phyloP scores from a whole-genome alignment of 768 basidiomycete genomes.

The Crepidotus variabilis region DNA sequence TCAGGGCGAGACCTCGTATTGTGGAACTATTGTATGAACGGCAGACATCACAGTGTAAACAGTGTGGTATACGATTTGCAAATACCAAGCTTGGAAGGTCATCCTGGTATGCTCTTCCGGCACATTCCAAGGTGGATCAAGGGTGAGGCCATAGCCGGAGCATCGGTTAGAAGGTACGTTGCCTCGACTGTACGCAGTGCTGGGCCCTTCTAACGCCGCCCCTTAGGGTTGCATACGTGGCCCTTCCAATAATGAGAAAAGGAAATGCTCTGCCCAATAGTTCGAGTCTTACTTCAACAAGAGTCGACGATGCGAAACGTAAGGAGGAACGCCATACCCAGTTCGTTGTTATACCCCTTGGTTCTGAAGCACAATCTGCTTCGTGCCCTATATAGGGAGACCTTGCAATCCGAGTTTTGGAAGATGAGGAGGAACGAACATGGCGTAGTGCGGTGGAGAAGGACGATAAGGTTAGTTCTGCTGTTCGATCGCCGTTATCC shows the following conservation, averaged over 20 bases:
- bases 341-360: slow-evolving; percentile 86
- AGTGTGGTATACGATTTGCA: slow-evolving; percentile 87
- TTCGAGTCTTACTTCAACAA: slow-evolving; percentile 42
- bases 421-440: slow-evolving; percentile 98
- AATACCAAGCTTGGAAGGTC: slow-evolving; percentile 67
- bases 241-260: slow-evolving; percentile 52
- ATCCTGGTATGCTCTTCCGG: slow-evolving; percentile 95
- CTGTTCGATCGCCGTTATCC: background rate
- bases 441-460: slow-evolving; percentile 89
- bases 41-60: slow-evolving; percentile 83
- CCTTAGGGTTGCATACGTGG: slow-evolving; percentile 87
- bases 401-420: slow-evolving; percentile 86
- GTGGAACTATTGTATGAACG: slow-evolving; percentile 69
- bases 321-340: slow-evolving; percentile 72
- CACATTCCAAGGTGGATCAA: slow-evolving; percentile 79
- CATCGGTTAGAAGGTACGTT: slow-evolving; percentile 70
- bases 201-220: slow-evolving; percentile 11
- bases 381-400: slow-evolving; percentile 94
- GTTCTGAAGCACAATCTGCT: slow-evolving; percentile 77
- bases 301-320: slow-evolving; percentile 65
- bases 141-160: slow-evolving; percentile 87
- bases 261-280: slow-evolving; percentile 64
- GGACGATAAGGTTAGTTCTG: slow-evolving; percentile 68
- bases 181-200: background rate
- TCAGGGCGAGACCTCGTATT: slow-evolving; percentile 57